Base-by-base conservation (phyloP, 2,329 filamentous ascomycete species). In the Pseudogymnoascus sp. region DNA sequence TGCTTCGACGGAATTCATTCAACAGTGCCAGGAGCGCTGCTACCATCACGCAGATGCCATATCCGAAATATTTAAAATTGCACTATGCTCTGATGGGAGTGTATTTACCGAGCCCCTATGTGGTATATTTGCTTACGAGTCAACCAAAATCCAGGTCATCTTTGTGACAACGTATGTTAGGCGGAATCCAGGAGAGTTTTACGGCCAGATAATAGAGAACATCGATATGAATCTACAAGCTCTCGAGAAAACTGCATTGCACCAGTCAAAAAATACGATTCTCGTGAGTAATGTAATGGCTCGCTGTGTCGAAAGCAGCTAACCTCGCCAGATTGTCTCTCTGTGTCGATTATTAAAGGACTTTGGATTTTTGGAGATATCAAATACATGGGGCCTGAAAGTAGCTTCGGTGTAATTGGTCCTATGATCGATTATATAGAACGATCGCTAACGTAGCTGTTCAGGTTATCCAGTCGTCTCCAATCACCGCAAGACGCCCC, bases 121-220 rank as follows among this genome's bases (percentile, higher is more conserved):
- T 26, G 62, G 65, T 12, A 68, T 67, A 39, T 68, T 68, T 14
- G 65, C 66, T 7, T 63, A 67, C 21, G 70, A 71, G 59, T 66
- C 70, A 6, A 65, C 68, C 52, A 72, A 71, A 55, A 67, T 72
- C 19, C 70, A 70, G 21, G 66, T 70, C 29, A 65, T 71, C 6
- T 68, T 69, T 43, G 63, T 68, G 4, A 66, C 69, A 2, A 69
- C 68, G 23, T 67, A 67, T 3, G 66, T 39, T 11, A 16, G 66
- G 12, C 64, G 64, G 26, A 64, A 61, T 31, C 65, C 65, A 4
- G 62, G 65, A n/a, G 64, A 66, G 39, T 60, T 66, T 14, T 59
- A 65, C 29, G 61, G 61, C 7, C 37, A 39, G 37, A 67, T 67
- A 2, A 63, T 63, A 33, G 66, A 67, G 14, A 69, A 70, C 60